These are phyloP conservation scores for Raffaelea ambrosiae DNA, from an alignment of 2,329 filamentous ascomycete genomes.

Conservation along the genomic window DNA sequence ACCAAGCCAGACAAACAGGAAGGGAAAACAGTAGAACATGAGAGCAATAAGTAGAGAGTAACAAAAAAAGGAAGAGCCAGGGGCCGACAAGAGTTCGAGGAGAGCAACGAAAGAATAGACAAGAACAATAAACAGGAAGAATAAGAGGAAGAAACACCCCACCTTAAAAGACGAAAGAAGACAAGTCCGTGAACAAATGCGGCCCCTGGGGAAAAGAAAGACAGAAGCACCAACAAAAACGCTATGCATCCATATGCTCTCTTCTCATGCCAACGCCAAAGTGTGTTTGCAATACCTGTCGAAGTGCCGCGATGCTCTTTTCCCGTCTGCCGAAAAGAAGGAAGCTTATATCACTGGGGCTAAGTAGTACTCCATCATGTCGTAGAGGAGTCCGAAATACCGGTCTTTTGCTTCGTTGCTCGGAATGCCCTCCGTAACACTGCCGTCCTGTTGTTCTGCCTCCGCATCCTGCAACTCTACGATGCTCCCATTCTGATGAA, in stretches of 20 bases:
- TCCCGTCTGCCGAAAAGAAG: neutral
- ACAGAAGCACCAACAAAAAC: neutral
- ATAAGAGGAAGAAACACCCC: neutral
- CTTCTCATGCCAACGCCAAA: no score
- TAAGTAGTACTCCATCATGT: constrained; percentile 45
- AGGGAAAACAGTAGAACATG: neutral
- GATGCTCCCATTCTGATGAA: neutral
- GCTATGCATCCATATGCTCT: no score
- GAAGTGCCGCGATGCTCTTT: neutral
- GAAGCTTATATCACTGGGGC: constrained; percentile 34
- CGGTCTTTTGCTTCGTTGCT: constrained; percentile 13
- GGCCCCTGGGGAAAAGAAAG: neutral
- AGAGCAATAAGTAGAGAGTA: neutral
- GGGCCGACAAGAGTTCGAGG: no score
- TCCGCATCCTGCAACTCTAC: constrained; percentile 19
- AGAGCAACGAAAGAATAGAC: constrained; percentile 2
- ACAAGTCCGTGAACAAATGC: no score
- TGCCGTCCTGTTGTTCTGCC: constrained; percentile 3
- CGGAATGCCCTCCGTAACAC: constrained; percentile 10
- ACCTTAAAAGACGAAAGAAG: neutral
- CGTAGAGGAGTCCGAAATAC: constrained; percentile 43
- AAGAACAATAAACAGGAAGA: neutral
- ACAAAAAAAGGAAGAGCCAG: neutral
- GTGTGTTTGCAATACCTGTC: no score
- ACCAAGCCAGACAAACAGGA: neutral